A percentile compares a stretch with the other conserved stretches of the same genome.
Conservation (phyloP, 768 basidiomycete genomes). For the Kwoniella sp. region DNA sequence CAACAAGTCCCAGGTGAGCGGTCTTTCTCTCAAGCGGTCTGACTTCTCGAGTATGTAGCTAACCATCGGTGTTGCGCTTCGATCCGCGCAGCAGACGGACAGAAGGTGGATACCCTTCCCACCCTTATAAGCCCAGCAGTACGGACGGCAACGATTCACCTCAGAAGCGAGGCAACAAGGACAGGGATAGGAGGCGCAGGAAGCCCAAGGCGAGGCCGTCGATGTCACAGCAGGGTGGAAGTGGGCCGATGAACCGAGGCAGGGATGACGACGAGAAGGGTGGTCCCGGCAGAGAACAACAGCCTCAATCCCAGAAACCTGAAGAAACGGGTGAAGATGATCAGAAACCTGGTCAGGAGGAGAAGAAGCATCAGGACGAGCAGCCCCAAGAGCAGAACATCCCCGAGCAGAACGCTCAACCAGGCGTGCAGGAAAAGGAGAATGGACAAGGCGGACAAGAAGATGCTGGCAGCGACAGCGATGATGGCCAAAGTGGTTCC, state of each 20-base stretch:
- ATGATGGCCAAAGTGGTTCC: not conserved
- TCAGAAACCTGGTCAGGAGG: not conserved
- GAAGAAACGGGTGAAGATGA: not conserved
- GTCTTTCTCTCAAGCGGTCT: not conserved
- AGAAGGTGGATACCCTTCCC: not conserved
- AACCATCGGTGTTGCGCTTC: too few relatives aligned
- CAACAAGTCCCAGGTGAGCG: not conserved
- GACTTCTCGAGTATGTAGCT: too few relatives aligned
- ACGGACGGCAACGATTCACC: not conserved
- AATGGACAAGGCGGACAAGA: not conserved
- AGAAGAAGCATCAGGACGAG: not conserved
- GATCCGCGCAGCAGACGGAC: not conserved
- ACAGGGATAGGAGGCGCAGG: not conserved
- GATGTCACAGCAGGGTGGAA: not conserved
- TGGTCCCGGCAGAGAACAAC: not conserved
- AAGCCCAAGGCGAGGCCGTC: not conserved
- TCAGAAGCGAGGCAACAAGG: not conserved
- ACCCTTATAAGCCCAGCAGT: not conserved
- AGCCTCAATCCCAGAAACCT: not conserved
- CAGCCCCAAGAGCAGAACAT: not conserved
- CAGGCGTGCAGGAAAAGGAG: not conserved
- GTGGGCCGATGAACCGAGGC: not conserved
- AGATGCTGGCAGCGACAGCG: not conserved
- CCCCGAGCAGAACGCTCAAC: not conserved
- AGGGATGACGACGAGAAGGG: not conserved